These are phyloP conservation scores for Aspergillus sp. DNA, from an alignment of 2,329 filamentous ascomycete species.

Conservation along the genomic window DNA sequence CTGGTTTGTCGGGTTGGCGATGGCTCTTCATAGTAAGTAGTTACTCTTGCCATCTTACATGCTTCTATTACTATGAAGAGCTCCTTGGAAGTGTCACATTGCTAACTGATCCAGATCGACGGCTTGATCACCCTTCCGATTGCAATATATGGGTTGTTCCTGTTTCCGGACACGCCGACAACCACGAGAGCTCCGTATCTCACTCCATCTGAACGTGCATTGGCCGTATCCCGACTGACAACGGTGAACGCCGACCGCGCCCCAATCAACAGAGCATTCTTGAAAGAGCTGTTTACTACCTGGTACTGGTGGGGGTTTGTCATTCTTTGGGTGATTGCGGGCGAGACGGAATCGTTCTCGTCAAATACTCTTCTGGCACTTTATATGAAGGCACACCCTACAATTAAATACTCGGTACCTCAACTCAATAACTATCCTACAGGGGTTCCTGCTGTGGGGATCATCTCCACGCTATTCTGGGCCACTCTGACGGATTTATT, in stretches of 20 bases:
- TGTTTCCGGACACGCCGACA: constrained; percentile 40
- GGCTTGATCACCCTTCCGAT: constrained; percentile 45
- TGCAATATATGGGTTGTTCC: constrained; percentile 43
- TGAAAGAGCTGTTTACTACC: constrained; percentile 31
- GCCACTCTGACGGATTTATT: constrained; percentile 62
- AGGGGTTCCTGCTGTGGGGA: constrained; percentile 54
- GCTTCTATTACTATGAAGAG: background rate
- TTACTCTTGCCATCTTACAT: background rate
- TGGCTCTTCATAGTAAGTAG: constrained; percentile 11
- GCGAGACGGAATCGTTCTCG: constrained; percentile 70
- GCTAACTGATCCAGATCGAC: constrained; percentile 26
- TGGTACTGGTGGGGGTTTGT: constrained; percentile 42
- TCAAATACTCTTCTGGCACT: constrained; percentile 59
- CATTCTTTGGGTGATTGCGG: constrained; percentile 58
- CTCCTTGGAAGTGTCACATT: no score
- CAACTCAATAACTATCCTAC: constrained; percentile 57
- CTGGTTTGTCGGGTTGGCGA: constrained; percentile 5
- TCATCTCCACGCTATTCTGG: constrained; percentile 63
- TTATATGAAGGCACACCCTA: constrained; percentile 51
- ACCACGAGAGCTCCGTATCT: constrained; percentile 38
- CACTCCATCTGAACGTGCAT: constrained; percentile 27
- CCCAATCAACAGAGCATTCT: constrained; percentile 23
- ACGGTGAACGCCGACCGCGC: constrained; percentile 21
- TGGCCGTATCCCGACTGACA: constrained; percentile 34
- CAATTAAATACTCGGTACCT: constrained; percentile 47